Percentiles rank a stretch among this genome's conserved stretches.
Conservation (phyloP, 2,329 filamentous ascomycete species). For the Cercospora sp. region DNA sequence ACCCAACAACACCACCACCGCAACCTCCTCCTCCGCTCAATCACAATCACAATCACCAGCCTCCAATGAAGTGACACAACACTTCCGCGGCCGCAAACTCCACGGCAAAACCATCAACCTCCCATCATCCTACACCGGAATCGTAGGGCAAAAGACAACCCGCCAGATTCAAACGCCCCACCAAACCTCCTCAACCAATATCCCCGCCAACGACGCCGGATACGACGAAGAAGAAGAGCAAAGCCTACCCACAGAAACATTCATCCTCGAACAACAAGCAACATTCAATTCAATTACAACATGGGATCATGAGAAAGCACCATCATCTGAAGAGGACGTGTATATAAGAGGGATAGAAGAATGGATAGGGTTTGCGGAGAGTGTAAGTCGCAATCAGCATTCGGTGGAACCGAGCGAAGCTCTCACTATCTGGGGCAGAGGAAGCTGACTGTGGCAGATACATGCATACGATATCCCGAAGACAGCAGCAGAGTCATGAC, state of each 20-base stretch:
- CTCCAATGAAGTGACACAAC: slow-evolving; percentile 48
- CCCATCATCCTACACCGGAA: slow-evolving; percentile 66
- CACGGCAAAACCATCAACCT: slow-evolving; percentile 66
- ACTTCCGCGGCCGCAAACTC: slow-evolving; percentile 80
- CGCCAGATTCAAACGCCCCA: slow-evolving; percentile 16
- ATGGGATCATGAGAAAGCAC: slow-evolving; percentile 77
- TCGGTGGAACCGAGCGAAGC: too few relatives aligned
- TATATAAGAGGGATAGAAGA: slow-evolving; percentile 76
- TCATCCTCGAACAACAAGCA: slow-evolving; percentile 62
- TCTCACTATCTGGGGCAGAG: not conserved
- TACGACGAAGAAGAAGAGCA: slow-evolving; percentile 46
- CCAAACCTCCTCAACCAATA: not conserved
- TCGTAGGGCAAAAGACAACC: slow-evolving; percentile 34
- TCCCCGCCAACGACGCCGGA: slow-evolving; percentile 36
- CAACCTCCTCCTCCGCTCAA: not conserved
- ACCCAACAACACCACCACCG: slow-evolving; percentile 38
- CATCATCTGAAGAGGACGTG: slow-evolving; percentile 63
- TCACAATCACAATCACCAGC: slow-evolving; percentile 8
- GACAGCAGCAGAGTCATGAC: not conserved
- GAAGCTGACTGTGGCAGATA: not conserved
- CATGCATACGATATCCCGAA: not conserved
- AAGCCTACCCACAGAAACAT: slow-evolving; percentile 53
- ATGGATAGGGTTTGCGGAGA: slow-evolving; percentile 73
- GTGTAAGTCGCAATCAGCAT: slow-evolving; percentile 50
- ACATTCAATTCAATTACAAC: slow-evolving; percentile 74